phyloP scores from a whole-genome alignment of 2,329 filamentous ascomycete species.

The Podosphaera xanthii region DNA sequence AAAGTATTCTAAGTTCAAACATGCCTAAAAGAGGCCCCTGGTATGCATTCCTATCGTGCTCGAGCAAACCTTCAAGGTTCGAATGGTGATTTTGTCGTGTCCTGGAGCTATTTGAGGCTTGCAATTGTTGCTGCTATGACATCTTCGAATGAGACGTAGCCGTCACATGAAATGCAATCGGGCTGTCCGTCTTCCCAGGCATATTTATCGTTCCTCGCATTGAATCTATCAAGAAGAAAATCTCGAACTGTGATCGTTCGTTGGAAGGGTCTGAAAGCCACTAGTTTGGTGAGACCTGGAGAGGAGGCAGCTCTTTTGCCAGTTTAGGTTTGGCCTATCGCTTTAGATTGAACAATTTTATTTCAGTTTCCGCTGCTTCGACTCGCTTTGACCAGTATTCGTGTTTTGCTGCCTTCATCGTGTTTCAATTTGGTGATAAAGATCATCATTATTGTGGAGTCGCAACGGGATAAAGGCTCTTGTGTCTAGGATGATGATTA shows the following conservation, averaged over 20 bases:
- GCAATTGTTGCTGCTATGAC: background rate
- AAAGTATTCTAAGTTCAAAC: background rate
- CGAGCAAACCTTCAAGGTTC: background rate
- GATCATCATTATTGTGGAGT: too few relatives aligned
- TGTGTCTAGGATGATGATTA: too few relatives aligned
- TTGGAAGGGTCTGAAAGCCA: background rate
- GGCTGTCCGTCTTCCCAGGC: background rate
- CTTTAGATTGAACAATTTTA: background rate
- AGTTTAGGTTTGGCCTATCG: background rate
- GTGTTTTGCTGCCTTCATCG: background rate
- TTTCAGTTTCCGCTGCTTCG: background rate
- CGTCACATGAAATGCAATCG: background rate
- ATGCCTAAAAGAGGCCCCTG: background rate
- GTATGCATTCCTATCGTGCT: background rate
- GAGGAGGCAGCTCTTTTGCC: background rate
- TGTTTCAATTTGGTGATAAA: too few relatives aligned
- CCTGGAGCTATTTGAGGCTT: background rate
- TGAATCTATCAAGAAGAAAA: constrained; percentile 19
- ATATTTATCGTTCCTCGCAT: background rate
- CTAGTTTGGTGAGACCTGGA: too few relatives aligned
- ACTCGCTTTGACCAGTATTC: background rate
- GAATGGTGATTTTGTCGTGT: background rate
- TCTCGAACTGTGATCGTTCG: background rate
- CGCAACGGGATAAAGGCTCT: too few relatives aligned
- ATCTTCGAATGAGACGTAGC: background rate